A percentile compares a stretch with the other conserved stretches of the same genome.
These are phyloP conservation scores for Fraxinus greggii DNA, from an alignment of 305 asterid species.

Conservation along the genomic window DNA sequence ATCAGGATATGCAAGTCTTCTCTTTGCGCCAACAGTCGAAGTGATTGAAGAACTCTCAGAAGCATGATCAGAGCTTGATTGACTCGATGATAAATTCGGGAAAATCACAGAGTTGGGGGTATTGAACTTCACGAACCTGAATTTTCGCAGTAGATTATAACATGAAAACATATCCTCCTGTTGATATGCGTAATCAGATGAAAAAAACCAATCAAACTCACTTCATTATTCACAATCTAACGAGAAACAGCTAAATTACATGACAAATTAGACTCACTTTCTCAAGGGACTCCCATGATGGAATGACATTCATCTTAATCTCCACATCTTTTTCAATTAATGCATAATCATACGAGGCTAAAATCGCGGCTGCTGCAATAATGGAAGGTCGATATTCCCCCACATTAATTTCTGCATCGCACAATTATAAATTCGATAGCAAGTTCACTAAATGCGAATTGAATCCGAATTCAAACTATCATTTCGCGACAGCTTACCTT, in stretches of 20 bases:
- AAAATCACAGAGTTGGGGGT: conserved; percentile 23
- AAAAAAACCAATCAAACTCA: background rate
- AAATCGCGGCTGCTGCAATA: conserved; percentile 50
- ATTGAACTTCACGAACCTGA: conserved; percentile 23
- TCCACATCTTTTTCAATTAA: conserved; percentile 29
- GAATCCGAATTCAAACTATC: background rate
- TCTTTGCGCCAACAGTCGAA: conserved; percentile 26
- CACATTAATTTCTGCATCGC: conserved; percentile 36
- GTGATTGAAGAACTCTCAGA: conserved; percentile 24
- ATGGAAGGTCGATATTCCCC: conserved; percentile 43
- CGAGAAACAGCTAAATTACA: background rate
- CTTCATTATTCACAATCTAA: background rate
- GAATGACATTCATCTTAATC: conserved; percentile 31
- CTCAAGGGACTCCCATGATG: conserved; percentile 39
- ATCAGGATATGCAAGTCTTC: conserved; percentile 30
- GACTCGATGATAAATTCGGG: conserved; percentile 11
- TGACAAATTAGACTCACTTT: conserved; percentile 38
- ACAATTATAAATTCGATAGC: background rate
- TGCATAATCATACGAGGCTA: conserved; percentile 41
- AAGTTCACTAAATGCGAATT: conserved; percentile 14
- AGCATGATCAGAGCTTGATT: conserved; percentile 20
- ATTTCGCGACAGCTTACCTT: conserved; percentile 30
- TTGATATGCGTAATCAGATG: conserved; percentile 2
- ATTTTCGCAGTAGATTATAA: conserved; percentile 32
- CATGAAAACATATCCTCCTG: conserved; percentile 44